Evolutionary conservation across 495 filamentous ascomycete species (phyloP), one percentile per base, ranked within the genome.

Genomic region (Neurospora sp.): DNA sequence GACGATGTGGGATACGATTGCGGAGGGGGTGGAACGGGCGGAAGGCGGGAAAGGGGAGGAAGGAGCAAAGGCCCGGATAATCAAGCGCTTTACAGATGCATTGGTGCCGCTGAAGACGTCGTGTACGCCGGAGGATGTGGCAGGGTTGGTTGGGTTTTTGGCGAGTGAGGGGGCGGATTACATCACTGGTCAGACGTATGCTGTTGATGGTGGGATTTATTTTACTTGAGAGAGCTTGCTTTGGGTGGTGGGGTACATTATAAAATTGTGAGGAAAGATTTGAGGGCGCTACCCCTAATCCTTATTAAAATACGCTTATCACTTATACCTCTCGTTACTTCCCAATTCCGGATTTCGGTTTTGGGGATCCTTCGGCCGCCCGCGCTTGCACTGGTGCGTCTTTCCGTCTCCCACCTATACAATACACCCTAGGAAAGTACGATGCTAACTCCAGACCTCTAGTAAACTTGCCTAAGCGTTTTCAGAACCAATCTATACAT

Each of bases 131-230:
- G 88, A 90, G 73, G 89, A 91, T 77, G 88, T 90, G 28, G 83
- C 85, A 0, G 86, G 85, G 69, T 69, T 87, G 73, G 89, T 91
- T 13, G 83, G 84, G 40, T 92, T 87, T 73, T 73, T 92, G 75
- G 86, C 85, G 2, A 83, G 86, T 13, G 77, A 75, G 6, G 87
- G 88, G 73, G 85, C 84, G 69, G 85, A 90, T 71, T 90, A 87
- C 75, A 80, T 90, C 71, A 91, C 89, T 0, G 89, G 89, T 0
- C 88, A 91, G 81, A 90, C 88, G 17, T 81, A 87, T 71, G 71
- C 91, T 15, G 84, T 91, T 15, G 90, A 92, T 81, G 89, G 89
- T 2, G 90, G 89, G 0, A 86, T 90, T 69, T 73, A 88, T 21
- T 87, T 85, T 39, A 81, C 78, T 2, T 84, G 71, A 78, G 9